phyloP scores from a whole-genome alignment of 805 yeast genomes.

The Saccharomycopsis javanensis region DNA sequence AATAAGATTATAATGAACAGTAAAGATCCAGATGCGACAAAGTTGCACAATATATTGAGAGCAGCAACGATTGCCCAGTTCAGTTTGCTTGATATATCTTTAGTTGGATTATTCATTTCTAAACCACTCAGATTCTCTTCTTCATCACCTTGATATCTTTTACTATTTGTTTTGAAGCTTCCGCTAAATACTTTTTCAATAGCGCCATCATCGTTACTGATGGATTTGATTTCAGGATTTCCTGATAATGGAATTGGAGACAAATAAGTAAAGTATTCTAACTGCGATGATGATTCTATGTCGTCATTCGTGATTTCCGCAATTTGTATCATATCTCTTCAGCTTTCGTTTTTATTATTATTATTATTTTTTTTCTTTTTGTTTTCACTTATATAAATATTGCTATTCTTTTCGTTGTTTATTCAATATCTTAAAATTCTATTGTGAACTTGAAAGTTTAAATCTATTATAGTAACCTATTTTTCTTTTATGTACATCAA shows the following conservation, averaged over 20 bases:
- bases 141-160: background rate
- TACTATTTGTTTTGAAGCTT: background rate
- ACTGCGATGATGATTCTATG: background rate
- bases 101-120: background rate
- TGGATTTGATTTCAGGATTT: background rate
- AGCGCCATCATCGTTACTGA: background rate
- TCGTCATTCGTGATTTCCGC: background rate
- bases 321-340: background rate
- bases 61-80: background rate
- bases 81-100: background rate
- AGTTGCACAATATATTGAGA: background rate
- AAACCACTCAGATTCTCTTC: background rate
- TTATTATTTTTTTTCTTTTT: background rate
- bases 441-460: too few relatives aligned
- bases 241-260: slow-evolving; percentile 1
- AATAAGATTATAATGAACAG: background rate
- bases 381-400: background rate
- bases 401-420: too few relatives aligned
- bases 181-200: background rate
- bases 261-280: background rate
- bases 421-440: too few relatives aligned
- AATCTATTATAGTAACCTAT: background rate
- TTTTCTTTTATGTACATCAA: background rate
- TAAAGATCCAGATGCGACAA: background rate
- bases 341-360: background rate